Base-by-base conservation (phyloP, 371 early-diverging fungal species). In the Batrachochytrium dendrobatidis region DNA sequence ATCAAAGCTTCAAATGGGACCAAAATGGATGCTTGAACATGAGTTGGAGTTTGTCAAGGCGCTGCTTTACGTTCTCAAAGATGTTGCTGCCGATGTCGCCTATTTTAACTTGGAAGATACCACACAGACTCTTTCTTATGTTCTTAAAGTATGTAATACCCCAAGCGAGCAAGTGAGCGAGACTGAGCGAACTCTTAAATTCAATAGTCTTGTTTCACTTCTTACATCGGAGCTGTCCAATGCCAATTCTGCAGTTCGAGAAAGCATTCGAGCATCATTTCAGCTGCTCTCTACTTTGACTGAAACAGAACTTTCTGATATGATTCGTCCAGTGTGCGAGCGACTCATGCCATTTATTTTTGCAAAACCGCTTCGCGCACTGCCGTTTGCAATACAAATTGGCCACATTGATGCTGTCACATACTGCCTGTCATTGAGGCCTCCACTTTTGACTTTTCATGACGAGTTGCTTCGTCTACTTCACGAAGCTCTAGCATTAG, bases 371-470 rank as follows among this genome's bases (percentile, higher is more conserved):
- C 72, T 99, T 58, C 89, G 98, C 7, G 94, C 97, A 0, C 76
- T 98, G 22, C 94, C 98, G 0, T 88, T 92, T 73, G 84, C 90
- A 34, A 90, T 94, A 88, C 98, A 96, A 70, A 97, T 99, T 28
- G 99, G 98, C 8, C 85, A 94, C 64, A 95, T 95, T 60, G 98
- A 98, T 63, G 98, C 98, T 20, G 90, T 98, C 59, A 95, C 95
- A 0, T 98, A 93, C 70, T 94, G 95, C 57, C 74, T 99, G 56
- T 80, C 87, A 0, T 72, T 97, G n/a, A 80, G 86, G 3, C 96
- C 97, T 33, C 85, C 93, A 2, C 84, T 98, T 64, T 69, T 97
- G 44, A 83, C 83, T 44, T 93, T 95, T 63, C 91, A 86, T 49
- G 98, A 96, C 22, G 95, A 95, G 65, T 79, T 99, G 30, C 74